A percentile compares a stretch with the other conserved stretches of the same genome.
These are phyloP conservation scores for Voacanga thouarsii DNA, from an alignment of 257 asterid species.

Conservation along the genomic window DNA sequence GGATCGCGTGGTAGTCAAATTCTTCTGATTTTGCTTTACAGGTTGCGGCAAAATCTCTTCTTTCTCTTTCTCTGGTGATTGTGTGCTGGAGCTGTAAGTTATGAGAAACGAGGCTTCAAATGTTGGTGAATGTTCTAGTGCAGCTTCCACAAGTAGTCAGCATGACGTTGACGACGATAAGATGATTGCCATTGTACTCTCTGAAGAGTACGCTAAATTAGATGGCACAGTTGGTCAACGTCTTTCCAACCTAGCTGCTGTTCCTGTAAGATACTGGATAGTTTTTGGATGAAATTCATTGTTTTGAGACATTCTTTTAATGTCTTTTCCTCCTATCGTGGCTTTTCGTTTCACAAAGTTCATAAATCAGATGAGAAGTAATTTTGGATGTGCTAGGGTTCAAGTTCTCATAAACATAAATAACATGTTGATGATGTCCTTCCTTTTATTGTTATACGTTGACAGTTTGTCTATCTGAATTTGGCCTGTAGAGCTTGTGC, in stretches of 20 bases:
- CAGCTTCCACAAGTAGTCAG: constrained; percentile 41
- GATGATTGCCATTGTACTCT: constrained; percentile 54
- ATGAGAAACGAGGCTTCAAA: constrained; percentile 39
- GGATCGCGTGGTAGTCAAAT: not conserved
- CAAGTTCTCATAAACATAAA: too few relatives aligned
- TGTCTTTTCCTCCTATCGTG: not conserved
- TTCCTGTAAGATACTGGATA: constrained; percentile 43
- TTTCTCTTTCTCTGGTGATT: not conserved
- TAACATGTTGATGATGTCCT: not conserved
- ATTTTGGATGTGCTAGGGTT: too few relatives aligned
- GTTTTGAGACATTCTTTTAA: not conserved
- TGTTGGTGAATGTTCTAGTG: constrained; percentile 39
- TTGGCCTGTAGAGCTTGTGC: not conserved
- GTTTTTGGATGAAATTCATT: not conserved
- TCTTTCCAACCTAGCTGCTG: constrained; percentile 51
- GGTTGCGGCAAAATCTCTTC: not conserved
- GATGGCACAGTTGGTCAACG: constrained; percentile 61
- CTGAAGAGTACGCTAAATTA: constrained; percentile 57
- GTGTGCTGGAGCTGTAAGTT: not conserved
- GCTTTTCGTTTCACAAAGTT: not conserved
- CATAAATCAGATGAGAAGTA: not conserved
- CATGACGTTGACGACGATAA: constrained; percentile 53
- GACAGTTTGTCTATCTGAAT: not conserved
- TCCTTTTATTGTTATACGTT: not conserved
- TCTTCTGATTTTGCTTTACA: not conserved